These are phyloP conservation scores for Gossypium sturtianum DNA, from an alignment of 345 rosid species.

Conservation along the genomic window DNA sequence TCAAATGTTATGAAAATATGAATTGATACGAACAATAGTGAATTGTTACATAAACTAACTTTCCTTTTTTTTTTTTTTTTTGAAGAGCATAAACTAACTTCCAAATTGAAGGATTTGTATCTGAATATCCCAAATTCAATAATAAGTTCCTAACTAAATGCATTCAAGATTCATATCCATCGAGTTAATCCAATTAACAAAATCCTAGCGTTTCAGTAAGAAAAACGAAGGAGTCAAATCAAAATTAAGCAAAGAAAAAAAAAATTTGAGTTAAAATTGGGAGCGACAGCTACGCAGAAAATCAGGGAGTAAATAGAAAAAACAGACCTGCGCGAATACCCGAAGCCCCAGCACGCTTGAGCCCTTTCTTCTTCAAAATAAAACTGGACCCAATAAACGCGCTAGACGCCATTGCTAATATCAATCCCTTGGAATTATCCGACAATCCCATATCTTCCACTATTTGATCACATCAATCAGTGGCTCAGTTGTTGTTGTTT, in stretches of 20 bases:
- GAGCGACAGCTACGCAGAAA: neutral
- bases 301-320: neutral
- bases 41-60: neutral
- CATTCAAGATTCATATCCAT: neutral
- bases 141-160: neutral
- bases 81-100: neutral
- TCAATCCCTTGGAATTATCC: slow-evolving; percentile 68
- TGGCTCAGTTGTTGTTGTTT: neutral
- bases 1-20: neutral
- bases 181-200: neutral
- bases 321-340: slow-evolving; percentile 78
- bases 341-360: slow-evolving; percentile 73
- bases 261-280: neutral
- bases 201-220: neutral
- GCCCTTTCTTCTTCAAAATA: slow-evolving; percentile 93
- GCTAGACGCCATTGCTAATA: slow-evolving; percentile 69
- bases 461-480: neutral
- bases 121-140: neutral
- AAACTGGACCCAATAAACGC: slow-evolving; percentile 83
- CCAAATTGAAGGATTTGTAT: neutral
- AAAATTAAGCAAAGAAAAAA: neutral
- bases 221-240: neutral
- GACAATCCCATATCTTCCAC: slow-evolving; percentile 35
- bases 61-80: too few relatives aligned
- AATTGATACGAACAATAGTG: neutral